These are phyloP conservation scores for Suillus weaverae DNA, from an alignment of 768 basidiomycete genomes.

Conservation along the genomic window DNA sequence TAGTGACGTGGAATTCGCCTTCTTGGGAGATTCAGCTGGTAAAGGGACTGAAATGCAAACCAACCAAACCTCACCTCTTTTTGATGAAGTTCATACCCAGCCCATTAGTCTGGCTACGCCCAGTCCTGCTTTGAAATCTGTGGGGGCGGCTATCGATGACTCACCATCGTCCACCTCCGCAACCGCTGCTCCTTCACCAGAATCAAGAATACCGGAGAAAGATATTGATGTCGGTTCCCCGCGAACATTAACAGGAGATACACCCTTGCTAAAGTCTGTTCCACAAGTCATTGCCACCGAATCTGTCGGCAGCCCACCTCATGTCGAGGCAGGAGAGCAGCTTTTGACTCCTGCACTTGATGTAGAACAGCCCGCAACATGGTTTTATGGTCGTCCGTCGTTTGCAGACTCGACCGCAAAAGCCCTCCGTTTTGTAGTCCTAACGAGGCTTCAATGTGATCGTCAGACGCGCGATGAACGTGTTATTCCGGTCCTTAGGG, in stretches of 20 bases:
- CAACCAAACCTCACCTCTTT: background rate
- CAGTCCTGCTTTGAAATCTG: background rate
- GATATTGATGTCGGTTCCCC: slow-evolving; percentile 14
- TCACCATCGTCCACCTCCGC: slow-evolving; percentile 15
- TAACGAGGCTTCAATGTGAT: slow-evolving; percentile 60
- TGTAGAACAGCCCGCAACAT: slow-evolving; percentile 2
- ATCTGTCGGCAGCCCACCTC: slow-evolving; percentile 16
- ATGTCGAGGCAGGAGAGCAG: slow-evolving; percentile 22
- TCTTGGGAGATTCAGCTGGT: background rate
- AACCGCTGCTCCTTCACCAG: slow-evolving; percentile 14
- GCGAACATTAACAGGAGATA: slow-evolving; percentile 1
- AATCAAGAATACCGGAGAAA: slow-evolving; percentile 17
- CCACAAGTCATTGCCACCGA: slow-evolving; percentile 12
- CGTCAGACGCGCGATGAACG: slow-evolving; percentile 62
- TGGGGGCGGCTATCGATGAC: background rate
- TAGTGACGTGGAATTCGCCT: background rate
- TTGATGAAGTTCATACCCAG: background rate
- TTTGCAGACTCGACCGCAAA: slow-evolving; percentile 49
- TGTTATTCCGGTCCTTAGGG: slow-evolving; percentile 59
- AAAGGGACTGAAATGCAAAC: background rate
- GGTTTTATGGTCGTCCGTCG: slow-evolving; percentile 2
- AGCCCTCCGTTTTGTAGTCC: slow-evolving; percentile 61
- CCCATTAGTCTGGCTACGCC: background rate
- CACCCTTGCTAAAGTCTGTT: slow-evolving; percentile 10
- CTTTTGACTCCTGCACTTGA: slow-evolving; percentile 1